Evolutionary conservation across 306 rosid species (phyloP).

Genomic region (Pterocarpus macrocarpus): DNA sequence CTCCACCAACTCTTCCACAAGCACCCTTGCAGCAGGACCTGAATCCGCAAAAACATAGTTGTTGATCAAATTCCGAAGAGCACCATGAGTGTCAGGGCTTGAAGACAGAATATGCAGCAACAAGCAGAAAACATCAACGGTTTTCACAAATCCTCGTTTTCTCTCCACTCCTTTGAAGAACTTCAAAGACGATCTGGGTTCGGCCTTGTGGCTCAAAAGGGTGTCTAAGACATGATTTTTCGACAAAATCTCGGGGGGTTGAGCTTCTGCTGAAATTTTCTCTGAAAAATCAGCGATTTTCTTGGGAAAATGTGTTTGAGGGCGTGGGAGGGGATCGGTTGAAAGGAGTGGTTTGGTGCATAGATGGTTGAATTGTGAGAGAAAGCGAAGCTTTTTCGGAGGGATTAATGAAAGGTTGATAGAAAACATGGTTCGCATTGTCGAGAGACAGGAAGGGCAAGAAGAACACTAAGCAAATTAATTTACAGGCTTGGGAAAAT

Average conservation of each 20-base stretch:
- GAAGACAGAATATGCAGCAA: constrained; percentile 64
- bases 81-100: constrained; percentile 26
- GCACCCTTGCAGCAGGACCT: constrained; percentile 42
- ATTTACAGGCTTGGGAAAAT: no score
- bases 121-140: constrained; percentile 60
- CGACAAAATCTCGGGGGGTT: constrained; percentile 16
- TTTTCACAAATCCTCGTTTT: constrained; percentile 51
- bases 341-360: constrained; percentile 36
- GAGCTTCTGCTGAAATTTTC: constrained; percentile 15
- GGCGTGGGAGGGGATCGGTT: neutral
- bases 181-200: constrained; percentile 61
- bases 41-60: constrained; percentile 52
- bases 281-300: constrained; percentile 29
- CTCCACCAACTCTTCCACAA: constrained; percentile 56
- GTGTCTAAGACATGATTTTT: constrained; percentile 49
- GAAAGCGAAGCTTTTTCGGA: constrained; percentile 34
- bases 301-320: constrained; percentile 17
- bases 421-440: constrained; percentile 47
- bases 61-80: constrained; percentile 52
- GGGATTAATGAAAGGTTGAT: constrained; percentile 43
- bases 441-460: neutral
- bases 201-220: constrained; percentile 55
- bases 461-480: neutral
- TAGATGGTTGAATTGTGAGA: constrained; percentile 40
- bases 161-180: constrained; percentile 53